phyloP scores from a whole-genome alignment of 257 asterid species.

The Nyctanthes arbortristis region DNA sequence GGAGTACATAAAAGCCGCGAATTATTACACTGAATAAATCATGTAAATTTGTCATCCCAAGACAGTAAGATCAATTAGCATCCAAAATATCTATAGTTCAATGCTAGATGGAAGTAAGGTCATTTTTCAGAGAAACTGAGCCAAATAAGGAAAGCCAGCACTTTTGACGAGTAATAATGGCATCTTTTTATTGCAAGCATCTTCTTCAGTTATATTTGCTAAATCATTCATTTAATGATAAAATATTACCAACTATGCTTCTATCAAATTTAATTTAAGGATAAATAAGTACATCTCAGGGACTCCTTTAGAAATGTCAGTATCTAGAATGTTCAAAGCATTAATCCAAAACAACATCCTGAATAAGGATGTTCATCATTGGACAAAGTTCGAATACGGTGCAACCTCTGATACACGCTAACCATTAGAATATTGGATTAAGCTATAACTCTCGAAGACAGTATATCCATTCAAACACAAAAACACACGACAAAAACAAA shows the following conservation, averaged over 20 bases:
- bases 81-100: background rate
- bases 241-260: slow-evolving; percentile 1
- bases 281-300: background rate
- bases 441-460: slow-evolving; percentile 15
- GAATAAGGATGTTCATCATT: background rate
- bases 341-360: slow-evolving; percentile 6
- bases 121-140: slow-evolving; percentile 1
- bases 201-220: background rate
- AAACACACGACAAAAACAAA: slow-evolving; percentile 10
- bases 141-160: background rate
- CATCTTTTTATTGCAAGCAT: background rate
- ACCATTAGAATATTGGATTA: background rate
- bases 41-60: slow-evolving; percentile 3
- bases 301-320: background rate
- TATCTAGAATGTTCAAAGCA: background rate
- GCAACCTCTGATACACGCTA: background rate
- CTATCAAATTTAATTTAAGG: background rate
- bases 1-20: slow-evolving; percentile 4
- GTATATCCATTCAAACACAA: slow-evolving; percentile 2
- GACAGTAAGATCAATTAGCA: background rate
- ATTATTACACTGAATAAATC: background rate
- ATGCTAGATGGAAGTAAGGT: background rate
- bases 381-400: slow-evolving; percentile 3
- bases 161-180: background rate
- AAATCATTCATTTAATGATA: slow-evolving; percentile 2